Conservation (phyloP, 345 rosid species). For the Bretschneidera sinensis region DNA sequence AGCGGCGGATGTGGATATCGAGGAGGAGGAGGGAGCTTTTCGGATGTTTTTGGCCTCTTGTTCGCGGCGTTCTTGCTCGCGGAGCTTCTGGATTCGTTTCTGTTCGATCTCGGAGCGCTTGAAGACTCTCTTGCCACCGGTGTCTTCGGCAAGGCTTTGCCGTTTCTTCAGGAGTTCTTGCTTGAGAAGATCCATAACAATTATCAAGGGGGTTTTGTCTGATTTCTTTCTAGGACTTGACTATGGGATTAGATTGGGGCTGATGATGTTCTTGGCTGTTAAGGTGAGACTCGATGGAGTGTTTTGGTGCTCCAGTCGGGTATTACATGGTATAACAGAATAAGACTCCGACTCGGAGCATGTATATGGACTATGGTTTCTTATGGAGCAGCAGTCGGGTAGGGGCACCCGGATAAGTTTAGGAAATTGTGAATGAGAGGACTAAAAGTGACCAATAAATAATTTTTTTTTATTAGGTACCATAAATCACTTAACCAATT, state of each 20-base stretch:
- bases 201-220: constrained; percentile 2
- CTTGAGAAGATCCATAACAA: constrained; percentile 65
- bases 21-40: constrained; percentile 26
- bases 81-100: constrained; percentile 80
- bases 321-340: no score
- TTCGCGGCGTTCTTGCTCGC: constrained; percentile 84
- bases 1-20: constrained; percentile 12
- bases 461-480: no score
- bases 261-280: no score
- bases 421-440: no score
- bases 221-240: constrained; percentile 4
- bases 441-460: no score
- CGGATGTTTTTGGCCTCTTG: constrained; percentile 74
- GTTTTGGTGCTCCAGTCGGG: no score
- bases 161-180: constrained; percentile 78
- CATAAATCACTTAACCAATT: no score
- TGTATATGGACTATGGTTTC: no score
- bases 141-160: constrained; percentile 53
- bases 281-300: no score
- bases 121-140: constrained; percentile 79
- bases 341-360: no score
- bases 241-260: neutral
- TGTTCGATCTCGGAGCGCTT: constrained; percentile 91
- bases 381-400: no score
- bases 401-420: no score